Evolutionary conservation across 148 eudicot species (phyloP).

Genomic region (Amaranthus cruentus): DNA sequence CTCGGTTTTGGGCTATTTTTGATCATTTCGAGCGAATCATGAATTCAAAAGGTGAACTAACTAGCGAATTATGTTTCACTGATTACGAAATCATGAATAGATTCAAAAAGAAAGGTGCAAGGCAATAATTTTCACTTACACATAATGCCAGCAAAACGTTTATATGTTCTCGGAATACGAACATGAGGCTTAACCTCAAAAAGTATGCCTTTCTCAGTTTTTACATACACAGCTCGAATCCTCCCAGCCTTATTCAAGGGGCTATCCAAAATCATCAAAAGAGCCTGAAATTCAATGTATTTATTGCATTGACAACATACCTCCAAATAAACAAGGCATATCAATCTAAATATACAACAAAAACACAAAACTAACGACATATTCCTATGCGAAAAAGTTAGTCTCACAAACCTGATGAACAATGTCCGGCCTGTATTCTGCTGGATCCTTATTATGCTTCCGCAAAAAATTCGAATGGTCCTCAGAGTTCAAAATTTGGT

Average conservation of each 20-base stretch:
- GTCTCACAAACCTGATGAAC: constrained; percentile 63
- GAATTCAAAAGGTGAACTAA: too few relatives aligned
- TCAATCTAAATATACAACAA: not conserved
- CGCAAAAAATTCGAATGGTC: constrained; percentile 69
- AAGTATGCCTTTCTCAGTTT: constrained; percentile 79
- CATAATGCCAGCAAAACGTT: constrained; percentile 91
- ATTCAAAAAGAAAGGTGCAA: not conserved
- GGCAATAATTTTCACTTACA: constrained; percentile 46
- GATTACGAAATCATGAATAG: too few relatives aligned
- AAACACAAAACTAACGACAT: not conserved
- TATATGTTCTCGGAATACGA: constrained; percentile 91
- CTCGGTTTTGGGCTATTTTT: too few relatives aligned
- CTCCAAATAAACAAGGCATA: not conserved
- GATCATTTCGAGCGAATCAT: too few relatives aligned
- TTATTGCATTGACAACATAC: not conserved
- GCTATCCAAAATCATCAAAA: constrained; percentile 80
- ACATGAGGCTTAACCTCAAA: constrained; percentile 84
- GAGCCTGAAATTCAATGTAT: constrained; percentile 47
- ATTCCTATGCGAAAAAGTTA: not conserved
- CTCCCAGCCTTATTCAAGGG: constrained; percentile 81
- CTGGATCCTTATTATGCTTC: constrained; percentile 68
- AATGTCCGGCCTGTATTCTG: constrained; percentile 90
- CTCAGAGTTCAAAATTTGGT: constrained; percentile 78
- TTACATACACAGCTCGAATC: constrained; percentile 76
- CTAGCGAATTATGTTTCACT: too few relatives aligned